Percentiles rank a stretch among this genome's conserved stretches.
Evolutionary conservation across 345 rosid genomes (phyloP).

Genomic region (Arabidopsis arenosa): DNA sequence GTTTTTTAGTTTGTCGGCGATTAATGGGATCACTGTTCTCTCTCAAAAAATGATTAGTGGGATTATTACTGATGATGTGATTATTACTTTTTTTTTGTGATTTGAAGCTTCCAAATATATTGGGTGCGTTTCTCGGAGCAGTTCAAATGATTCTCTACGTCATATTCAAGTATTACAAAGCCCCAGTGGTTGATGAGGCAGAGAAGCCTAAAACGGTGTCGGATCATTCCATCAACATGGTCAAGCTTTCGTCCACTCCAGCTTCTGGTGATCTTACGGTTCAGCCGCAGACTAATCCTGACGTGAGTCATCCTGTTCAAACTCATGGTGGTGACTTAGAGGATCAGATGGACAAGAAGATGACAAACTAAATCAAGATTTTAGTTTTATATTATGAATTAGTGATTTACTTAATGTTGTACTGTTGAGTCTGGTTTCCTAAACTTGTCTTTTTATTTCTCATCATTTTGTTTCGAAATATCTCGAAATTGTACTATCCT

Average conservation of each 20-base stretch:
- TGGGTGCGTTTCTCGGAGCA: conserved; percentile 58
- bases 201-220: conserved; percentile 42
- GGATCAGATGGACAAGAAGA: conserved; percentile 27
- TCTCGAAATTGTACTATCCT: conserved; percentile 31
- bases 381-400: conserved; percentile 15
- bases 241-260: conserved; percentile 25
- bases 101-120: conserved; percentile 57
- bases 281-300: background rate
- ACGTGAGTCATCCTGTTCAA: conserved; percentile 1
- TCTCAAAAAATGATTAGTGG: background rate
- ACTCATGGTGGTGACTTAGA: conserved; percentile 37
- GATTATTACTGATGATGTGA: conserved; percentile 20
- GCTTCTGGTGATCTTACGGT: conserved; percentile 23
- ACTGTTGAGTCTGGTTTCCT: conserved; percentile 37
- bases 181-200: conserved; percentile 33
- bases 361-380: conserved; percentile 22
- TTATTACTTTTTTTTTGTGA: background rate
- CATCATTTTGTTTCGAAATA: conserved; percentile 15
- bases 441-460: conserved; percentile 1
- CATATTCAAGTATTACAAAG: conserved; percentile 51
- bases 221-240: conserved; percentile 42
- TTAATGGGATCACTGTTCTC: conserved; percentile 24
- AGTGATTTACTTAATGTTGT: conserved; percentile 19
- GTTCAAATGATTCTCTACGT: conserved; percentile 59
- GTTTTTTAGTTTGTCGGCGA: conserved; percentile 13